A percentile compares a stretch with the other conserved stretches of the same genome.
These are phyloP conservation scores for Vitis amurensis DNA, from an alignment of 164 flowering plant genomes.

Conservation along the genomic window DNA sequence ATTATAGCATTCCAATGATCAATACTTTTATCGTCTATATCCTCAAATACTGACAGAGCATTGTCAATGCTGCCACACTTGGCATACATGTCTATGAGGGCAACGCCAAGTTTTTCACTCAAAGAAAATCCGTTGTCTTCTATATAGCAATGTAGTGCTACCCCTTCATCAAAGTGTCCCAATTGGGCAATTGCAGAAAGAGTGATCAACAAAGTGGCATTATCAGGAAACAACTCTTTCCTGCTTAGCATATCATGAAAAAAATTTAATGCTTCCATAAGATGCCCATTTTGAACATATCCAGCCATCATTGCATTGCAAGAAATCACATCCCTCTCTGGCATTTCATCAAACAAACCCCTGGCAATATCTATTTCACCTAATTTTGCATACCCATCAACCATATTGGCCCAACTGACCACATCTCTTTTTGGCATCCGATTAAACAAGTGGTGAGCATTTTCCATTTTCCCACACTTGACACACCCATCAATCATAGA, in stretches of 20 bases:
- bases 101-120: slow-evolving; percentile 53
- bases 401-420: slow-evolving; percentile 63
- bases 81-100: slow-evolving; percentile 75
- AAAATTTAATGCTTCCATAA: slow-evolving; percentile 46
- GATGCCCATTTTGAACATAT: slow-evolving; percentile 51
- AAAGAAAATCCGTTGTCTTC: slow-evolving; percentile 28
- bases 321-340: slow-evolving; percentile 49
- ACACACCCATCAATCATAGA: slow-evolving; percentile 61
- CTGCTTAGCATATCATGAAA: slow-evolving; percentile 38
- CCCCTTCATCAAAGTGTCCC: slow-evolving; percentile 50
- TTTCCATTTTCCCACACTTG: slow-evolving; percentile 51
- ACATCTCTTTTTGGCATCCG: slow-evolving; percentile 53
- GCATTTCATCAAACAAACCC: slow-evolving; percentile 49
- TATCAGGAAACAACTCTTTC: slow-evolving; percentile 42
- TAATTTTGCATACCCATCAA: slow-evolving; percentile 55
- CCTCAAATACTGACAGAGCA: slow-evolving; percentile 48
- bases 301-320: slow-evolving; percentile 76
- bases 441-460: slow-evolving; percentile 47
- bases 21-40: slow-evolving; percentile 30
- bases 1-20: slow-evolving; percentile 85
- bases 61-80: slow-evolving; percentile 65
- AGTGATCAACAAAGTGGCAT: slow-evolving; percentile 39
- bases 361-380: slow-evolving; percentile 48
- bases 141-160: slow-evolving; percentile 43
- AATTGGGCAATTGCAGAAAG: slow-evolving; percentile 59